Evolutionary conservation across 2,329 filamentous ascomycete species (phyloP).

Genomic region (Aspergillus ibericus): DNA sequence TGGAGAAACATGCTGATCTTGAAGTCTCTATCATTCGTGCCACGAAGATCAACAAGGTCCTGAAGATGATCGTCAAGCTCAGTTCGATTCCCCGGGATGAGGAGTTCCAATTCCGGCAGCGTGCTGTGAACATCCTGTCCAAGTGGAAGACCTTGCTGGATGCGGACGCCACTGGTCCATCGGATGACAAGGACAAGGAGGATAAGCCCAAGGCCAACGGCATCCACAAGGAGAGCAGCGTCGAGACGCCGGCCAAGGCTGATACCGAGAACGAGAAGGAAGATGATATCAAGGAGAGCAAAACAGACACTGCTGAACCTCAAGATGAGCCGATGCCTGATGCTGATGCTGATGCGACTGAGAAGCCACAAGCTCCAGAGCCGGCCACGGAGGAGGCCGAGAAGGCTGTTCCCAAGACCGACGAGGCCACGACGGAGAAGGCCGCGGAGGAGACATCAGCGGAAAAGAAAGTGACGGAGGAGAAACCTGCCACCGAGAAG

Average conservation of each 20-base stretch:
- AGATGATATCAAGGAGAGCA: slow-evolving; percentile 29
- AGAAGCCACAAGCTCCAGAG: slow-evolving; percentile 29
- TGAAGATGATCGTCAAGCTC: slow-evolving; percentile 91
- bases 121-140: slow-evolving; percentile 75
- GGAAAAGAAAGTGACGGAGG: slow-evolving; percentile 33
- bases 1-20: slow-evolving; percentile 77
- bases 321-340: slow-evolving; percentile 40
- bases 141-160: slow-evolving; percentile 87
- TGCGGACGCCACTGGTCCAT: slow-evolving; percentile 51
- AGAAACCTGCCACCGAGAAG: slow-evolving; percentile 26
- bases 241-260: slow-evolving; percentile 31
- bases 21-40: slow-evolving; percentile 84
- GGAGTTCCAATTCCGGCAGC: slow-evolving; percentile 83
- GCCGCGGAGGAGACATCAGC: slow-evolving; percentile 22
- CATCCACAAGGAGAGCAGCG: slow-evolving; percentile 38
- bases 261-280: slow-evolving; percentile 37
- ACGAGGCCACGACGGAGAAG: slow-evolving; percentile 32
- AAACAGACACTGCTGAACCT: slow-evolving; percentile 37
- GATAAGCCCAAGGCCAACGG: slow-evolving; percentile 49
- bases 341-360: slow-evolving; percentile 41
- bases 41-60: slow-evolving; percentile 98
- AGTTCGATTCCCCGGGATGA: slow-evolving; percentile 82
- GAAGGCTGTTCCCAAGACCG: slow-evolving; percentile 18
- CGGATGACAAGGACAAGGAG: slow-evolving; percentile 39
- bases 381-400: slow-evolving; percentile 25